These are phyloP conservation scores for Papiliotrema laurentii DNA, from an alignment of 1,284 basidiomycete species.

Conservation along the genomic window DNA sequence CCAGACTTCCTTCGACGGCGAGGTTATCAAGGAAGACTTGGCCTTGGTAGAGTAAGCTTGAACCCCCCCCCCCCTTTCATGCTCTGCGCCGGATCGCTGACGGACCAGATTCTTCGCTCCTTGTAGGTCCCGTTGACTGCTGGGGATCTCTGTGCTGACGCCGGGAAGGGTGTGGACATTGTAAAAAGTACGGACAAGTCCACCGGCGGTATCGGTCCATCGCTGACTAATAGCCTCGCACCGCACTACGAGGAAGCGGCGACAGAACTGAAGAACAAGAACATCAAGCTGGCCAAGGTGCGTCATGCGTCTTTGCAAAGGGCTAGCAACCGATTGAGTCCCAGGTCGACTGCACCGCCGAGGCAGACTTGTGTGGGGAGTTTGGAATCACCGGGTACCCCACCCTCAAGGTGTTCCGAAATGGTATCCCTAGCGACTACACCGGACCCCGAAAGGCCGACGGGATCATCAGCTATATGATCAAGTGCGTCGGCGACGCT, in stretches of 20 bases:
- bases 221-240: slow-evolving; percentile 54
- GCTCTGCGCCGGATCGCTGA: background rate
- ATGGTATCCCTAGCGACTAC: slow-evolving; percentile 75
- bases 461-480: slow-evolving; percentile 96
- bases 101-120: slow-evolving; percentile 42
- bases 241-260: slow-evolving; percentile 96
- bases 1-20: slow-evolving; percentile 63
- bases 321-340: background rate
- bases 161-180: slow-evolving; percentile 46
- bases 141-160: slow-evolving; percentile 3
- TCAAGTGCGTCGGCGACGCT: slow-evolving; percentile 64
- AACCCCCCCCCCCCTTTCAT: background rate
- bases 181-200: slow-evolving; percentile 40
- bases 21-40: slow-evolving; percentile 66
- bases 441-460: slow-evolving; percentile 87
- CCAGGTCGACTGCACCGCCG: slow-evolving; percentile 81
- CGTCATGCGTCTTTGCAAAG: slow-evolving; percentile 14
- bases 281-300: slow-evolving; percentile 85
- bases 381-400: slow-evolving; percentile 73
- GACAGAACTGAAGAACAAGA: slow-evolving; percentile 75
- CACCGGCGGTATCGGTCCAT: background rate
- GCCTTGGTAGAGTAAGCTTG: slow-evolving; percentile 76
- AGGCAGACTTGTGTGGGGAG: slow-evolving; percentile 77
- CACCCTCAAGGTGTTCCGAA: slow-evolving; percentile 77
- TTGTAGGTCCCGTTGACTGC: slow-evolving; percentile 28